Conservation (phyloP, 2,329 filamentous ascomycete species). For the Paracoccidioides brasiliensis region DNA sequence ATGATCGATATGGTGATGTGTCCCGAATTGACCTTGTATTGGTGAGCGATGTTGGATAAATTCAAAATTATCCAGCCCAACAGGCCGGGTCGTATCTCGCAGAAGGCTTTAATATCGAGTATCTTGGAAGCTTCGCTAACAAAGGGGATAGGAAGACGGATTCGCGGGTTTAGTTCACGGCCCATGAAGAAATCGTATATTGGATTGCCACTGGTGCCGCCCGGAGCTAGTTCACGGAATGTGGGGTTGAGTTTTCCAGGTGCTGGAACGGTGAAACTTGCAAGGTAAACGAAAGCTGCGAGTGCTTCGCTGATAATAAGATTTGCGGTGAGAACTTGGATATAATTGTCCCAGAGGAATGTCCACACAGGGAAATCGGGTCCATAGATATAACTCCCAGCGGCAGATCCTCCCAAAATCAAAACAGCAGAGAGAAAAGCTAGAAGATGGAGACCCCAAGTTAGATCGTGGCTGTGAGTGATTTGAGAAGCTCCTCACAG, state of each 20-base stretch:
- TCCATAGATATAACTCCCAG: slow-evolving; percentile 64
- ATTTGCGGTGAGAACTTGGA: slow-evolving; percentile 73
- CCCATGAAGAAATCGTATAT: slow-evolving; percentile 97
- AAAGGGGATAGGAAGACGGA: slow-evolving; percentile 46
- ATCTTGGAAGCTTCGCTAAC: slow-evolving; percentile 41
- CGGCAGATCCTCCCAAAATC: slow-evolving; percentile 56
- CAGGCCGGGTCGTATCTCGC: slow-evolving; percentile 83
- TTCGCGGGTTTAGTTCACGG: slow-evolving; percentile 81
- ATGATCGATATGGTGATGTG: slow-evolving; percentile 76
- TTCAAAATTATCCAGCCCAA: slow-evolving; percentile 81
- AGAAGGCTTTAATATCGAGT: slow-evolving; percentile 80
- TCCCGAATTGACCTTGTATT: slow-evolving; percentile 66
- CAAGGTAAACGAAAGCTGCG: slow-evolving; percentile 66
- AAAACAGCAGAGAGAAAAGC: slow-evolving; percentile 64
- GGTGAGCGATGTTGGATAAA: slow-evolving; percentile 70
- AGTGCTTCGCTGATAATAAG: slow-evolving; percentile 61
- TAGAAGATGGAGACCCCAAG: slow-evolving; percentile 22
- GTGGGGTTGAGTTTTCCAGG: slow-evolving; percentile 53
- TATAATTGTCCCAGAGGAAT: slow-evolving; percentile 82
- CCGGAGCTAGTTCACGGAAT: slow-evolving; percentile 64
- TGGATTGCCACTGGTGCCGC: slow-evolving; percentile 70
- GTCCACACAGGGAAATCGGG: slow-evolving; percentile 80
- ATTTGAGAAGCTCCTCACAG: slow-evolving; percentile 33
- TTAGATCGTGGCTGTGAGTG: not conserved
- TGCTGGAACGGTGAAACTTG: slow-evolving; percentile 57